Percentiles rank a stretch among this genome's conserved stretches.
Conservation (phyloP, 805 yeast genomes). For the Suhomyces prunicola region DNA sequence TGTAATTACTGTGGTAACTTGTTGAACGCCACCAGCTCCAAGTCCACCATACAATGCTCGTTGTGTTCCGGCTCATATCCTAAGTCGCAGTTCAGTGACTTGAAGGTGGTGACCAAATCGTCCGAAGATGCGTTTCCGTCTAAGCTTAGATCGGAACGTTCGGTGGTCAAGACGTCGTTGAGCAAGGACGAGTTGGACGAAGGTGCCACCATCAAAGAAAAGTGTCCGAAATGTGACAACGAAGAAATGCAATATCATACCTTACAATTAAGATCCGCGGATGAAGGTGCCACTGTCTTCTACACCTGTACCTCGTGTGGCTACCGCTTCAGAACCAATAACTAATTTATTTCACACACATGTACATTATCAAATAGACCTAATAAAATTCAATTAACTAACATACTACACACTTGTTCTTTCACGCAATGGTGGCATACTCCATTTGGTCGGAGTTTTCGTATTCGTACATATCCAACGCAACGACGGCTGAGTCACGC, state of each 20-base stretch:
- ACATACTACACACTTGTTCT: too few species aligned
- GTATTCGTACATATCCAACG: conserved; percentile 96
- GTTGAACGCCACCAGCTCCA: conserved; percentile 60
- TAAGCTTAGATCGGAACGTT: conserved; percentile 68
- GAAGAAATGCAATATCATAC: conserved; percentile 99
- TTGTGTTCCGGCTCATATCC: conserved; percentile 45
- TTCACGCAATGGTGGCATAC: conserved; percentile 47
- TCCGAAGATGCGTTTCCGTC: conserved; percentile 95
- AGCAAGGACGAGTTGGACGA: conserved; percentile 78
- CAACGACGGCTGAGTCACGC: conserved; percentile 94
- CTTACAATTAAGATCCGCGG: conserved; percentile 93
- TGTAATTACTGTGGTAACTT: conserved; percentile 92
- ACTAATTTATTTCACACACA: conserved; percentile 34
- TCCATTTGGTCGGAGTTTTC: conserved; percentile 83
- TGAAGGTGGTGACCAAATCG: conserved; percentile 84
- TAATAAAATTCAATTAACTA: too few species aligned
- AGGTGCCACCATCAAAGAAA: conserved; percentile 96
- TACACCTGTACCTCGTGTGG: conserved; percentile 94
- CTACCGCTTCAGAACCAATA: conserved; percentile 91
- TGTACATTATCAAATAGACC: neutral
- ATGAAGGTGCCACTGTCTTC: conserved; percentile 99
- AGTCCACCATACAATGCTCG: conserved; percentile 53
- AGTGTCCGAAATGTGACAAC: conserved; percentile 97
- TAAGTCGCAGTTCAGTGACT: conserved; percentile 59
- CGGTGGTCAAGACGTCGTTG: conserved; percentile 85